phyloP scores from a whole-genome alignment of 2,329 filamentous ascomycete species.

The Trichoderma semiorbis region DNA sequence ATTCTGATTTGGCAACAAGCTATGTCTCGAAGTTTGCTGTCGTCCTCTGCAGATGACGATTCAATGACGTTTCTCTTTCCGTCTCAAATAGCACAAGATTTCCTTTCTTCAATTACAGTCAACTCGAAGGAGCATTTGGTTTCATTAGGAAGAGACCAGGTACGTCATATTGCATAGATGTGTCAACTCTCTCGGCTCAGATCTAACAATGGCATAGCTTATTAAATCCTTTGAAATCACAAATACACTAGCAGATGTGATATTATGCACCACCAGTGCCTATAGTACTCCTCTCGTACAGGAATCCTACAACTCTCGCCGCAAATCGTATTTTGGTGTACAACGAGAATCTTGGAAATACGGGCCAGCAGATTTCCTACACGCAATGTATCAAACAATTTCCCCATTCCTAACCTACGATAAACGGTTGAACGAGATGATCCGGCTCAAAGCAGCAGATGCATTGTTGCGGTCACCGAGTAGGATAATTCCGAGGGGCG shows the following conservation, averaged over 20 bases:
- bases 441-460: slow-evolving; percentile 11
- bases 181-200: too few species aligned
- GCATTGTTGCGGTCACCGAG: background rate
- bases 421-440: slow-evolving; percentile 4
- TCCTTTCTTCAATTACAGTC: slow-evolving; percentile 1
- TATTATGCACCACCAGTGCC: background rate
- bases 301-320: background rate
- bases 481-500: slow-evolving; percentile 8
- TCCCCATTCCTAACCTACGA: slow-evolving; percentile 14
- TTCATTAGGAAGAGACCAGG: slow-evolving; percentile 14
- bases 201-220: background rate
- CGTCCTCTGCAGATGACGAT: background rate
- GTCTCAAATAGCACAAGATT: slow-evolving; percentile 4
- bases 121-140: slow-evolving; percentile 12
- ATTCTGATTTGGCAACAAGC: slow-evolving; percentile 15
- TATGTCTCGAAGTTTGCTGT: slow-evolving; percentile 8
- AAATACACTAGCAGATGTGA: slow-evolving; percentile 15
- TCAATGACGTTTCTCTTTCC: slow-evolving; percentile 17
- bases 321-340: background rate
- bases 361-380: slow-evolving; percentile 12
- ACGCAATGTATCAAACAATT: slow-evolving; percentile 10
- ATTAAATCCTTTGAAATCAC: slow-evolving; percentile 17
- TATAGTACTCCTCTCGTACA: background rate
- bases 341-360: background rate
- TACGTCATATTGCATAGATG: background rate